Base-by-base conservation (phyloP, 2,329 filamentous ascomycete species). In the Calonectria pseudoreteaudii region DNA sequence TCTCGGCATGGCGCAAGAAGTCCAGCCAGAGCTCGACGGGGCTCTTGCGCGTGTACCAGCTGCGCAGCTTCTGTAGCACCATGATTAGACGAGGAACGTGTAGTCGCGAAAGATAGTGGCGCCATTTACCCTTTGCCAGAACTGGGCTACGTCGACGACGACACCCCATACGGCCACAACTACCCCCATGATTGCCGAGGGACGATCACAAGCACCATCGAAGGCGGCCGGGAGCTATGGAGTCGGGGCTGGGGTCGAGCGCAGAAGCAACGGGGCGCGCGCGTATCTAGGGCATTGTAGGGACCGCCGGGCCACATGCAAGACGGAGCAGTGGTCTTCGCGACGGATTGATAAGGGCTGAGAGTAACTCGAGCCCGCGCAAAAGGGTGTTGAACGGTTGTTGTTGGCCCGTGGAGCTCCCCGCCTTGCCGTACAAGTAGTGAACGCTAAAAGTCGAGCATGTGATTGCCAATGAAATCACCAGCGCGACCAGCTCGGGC, bases 1-100 rank as follows among this genome's bases (percentile, higher is more conserved):
- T 89, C 76, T 91, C 88, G 23, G 95, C 94, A 72, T 91, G 89
- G 68, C 88, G 89, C 62, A 97, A 87, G 30, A 89, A 86, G 74
- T 93, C 89, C 53, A 93, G 88, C 86, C 94, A 93, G 69, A 92
- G 86, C 76, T 93, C 91, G 64, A 90, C 88, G 2, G 90, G 90
- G 65, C 90, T 93, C 83, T 91, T 93, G 75, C 89, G 89, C 70
- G 86, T 90, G 87, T 92, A 93, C 92, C 94, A 95, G 69, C 86
- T 86, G 74, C 90, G 86, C 66, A 95, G 85, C 87, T 91, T 93
- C 94, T 96, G 83, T 67, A 83, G 68, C 70, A 70, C 72, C 73
- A 77, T 79, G 62, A 72, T 73, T 65, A 77, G 75, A 70, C 65
- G 49, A 70, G 30, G 49, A 70, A 38, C n/a, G 34, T 47, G 47